A percentile compares a stretch with the other conserved stretches of the same genome.
phyloP scores from a whole-genome alignment of 73 alveolate species.

The Stentor coeruleus region DNA sequence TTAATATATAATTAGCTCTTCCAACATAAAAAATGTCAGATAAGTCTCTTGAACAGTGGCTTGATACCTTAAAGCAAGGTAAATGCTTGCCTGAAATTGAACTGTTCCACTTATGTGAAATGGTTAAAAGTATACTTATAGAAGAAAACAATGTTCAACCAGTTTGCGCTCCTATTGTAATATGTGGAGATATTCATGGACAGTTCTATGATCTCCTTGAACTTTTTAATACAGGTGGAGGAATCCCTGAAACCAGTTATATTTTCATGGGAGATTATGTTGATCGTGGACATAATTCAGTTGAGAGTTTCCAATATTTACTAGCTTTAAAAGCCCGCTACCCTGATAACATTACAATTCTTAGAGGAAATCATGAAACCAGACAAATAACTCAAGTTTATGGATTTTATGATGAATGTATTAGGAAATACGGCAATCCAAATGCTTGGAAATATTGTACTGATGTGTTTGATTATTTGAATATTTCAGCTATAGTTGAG shows the following conservation, averaged over 20 bases:
- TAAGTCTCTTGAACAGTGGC: too few species aligned
- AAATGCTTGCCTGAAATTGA: slow-evolving; percentile 64
- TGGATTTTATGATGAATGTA: slow-evolving; percentile 48
- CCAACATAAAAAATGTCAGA: too few species aligned
- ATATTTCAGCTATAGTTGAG: slow-evolving; percentile 87
- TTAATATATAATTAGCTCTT: too few species aligned
- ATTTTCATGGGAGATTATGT: slow-evolving; percentile 86
- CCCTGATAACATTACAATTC: slow-evolving; percentile 59
- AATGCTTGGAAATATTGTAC: slow-evolving; percentile 95
- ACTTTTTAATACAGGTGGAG: slow-evolving; percentile 67
- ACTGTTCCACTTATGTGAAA: slow-evolving; percentile 74
- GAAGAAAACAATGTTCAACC: slow-evolving; percentile 93
- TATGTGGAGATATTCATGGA: slow-evolving; percentile 86
- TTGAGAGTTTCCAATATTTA: slow-evolving; percentile 71
- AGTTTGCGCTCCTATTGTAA: slow-evolving; percentile 89
- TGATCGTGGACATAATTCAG: slow-evolving; percentile 77
- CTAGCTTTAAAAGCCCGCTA: slow-evolving; percentile 72
- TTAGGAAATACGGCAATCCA: slow-evolving; percentile 91
- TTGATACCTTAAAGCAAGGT: slow-evolving; percentile 50
- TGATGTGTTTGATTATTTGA: slow-evolving; percentile 86
- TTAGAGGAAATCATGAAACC: slow-evolving; percentile 85
- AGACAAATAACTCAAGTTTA: neutral
- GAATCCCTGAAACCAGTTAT: slow-evolving; percentile 49
- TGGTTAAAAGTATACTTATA: slow-evolving; percentile 64
- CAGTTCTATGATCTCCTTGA: slow-evolving; percentile 75